Base-by-base conservation (phyloP, 2,329 filamentous ascomycete species). In the Penicillium rolfsii region DNA sequence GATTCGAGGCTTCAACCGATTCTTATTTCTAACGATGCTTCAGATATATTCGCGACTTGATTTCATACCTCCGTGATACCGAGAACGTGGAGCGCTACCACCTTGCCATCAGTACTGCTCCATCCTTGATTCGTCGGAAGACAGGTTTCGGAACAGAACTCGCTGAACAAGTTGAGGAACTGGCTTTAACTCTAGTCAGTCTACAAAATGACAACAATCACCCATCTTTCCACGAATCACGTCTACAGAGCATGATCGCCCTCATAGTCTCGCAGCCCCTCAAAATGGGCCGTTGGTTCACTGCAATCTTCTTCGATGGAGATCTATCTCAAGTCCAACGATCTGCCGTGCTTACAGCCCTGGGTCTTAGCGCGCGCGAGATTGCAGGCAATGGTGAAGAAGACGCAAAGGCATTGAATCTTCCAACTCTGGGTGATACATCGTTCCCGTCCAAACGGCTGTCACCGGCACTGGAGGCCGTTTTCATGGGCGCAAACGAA, bases 311-410 rank as follows among this genome's bases (percentile, higher is more conserved):
- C 73, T 98, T 97, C 73, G 89, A 92, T 45, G 93, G 93, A 16
- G 95, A 99, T 73, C 93, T 95, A 75, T 97, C 93, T 0, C 81
- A 98, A 40, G 86, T 89, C 0, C 94, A 98, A 74, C 85, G 95
- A 41, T 91, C 90, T 7, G 87, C 90, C 0, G 84, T 98, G 40
- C 87, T 99, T 55, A 89, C 91, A 22, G 88, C 91, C 0, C 80
- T 99, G 4, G 94, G 93, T 0, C 80, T 99, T 0, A 87, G 90
- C 33, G 91, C 91, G 2, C 86, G 94, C 60, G 93, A 98, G 76
- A 77, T 99, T 9, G 91, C 92, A 1, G 93, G 95, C 0, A 87
- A 91, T 65, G 87, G 90, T 19, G 77, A 82, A 53, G 80, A 83
- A 19, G 82, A 84, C 57, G 78, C 81, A 36, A 73, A 75, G 50